Base-by-base conservation (phyloP, 2,329 filamentous ascomycete species). In the Xylariaceae sp. region DNA sequence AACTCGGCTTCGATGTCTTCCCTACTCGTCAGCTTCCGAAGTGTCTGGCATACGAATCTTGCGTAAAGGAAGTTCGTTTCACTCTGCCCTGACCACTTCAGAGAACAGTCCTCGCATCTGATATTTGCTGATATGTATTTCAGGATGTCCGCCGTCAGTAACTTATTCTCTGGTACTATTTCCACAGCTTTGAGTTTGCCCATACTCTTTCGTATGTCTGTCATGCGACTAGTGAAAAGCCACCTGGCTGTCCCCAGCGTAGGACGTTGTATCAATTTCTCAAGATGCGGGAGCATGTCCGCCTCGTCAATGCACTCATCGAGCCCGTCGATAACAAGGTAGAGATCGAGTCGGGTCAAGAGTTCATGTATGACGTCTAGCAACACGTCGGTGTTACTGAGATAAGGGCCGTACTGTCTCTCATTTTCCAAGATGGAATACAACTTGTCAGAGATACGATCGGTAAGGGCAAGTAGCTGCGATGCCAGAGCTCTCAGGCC, bases 21-120 rank as follows among this genome's bases (percentile, higher is more conserved):
- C 13, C 44, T 29, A 17, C 44, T 47, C 3, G 38, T 44, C 13
- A 47, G 44, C 34, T 44, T 47, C 16, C 29, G 24, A 2, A 47
- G 35, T n/a, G 41, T 41, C 13, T 47, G 38, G 13, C 30, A 37
- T 11, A 47, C 38, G 19, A 47, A 47, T 11, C 41, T 32, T 4
- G 44, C 41, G 18, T 38, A 35, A 16, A 47, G 41, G 28, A 47
- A 47, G 26, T 44, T 47, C 15, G 34, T 44, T 24, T 41, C 44
- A 18, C 44, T 41, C 33, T 47, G 34, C 2, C 38, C n/a, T 18
- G 37, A 26, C 40, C 36, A 46, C 2, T 4, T 34, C 1, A 3
- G 32, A 37, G 43, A 32, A 31, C 44, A 41, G 4, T 35, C 15
- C 24, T 45, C 4, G 6, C 44, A 46, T 4, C 29, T 31, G 16